Conservation (phyloP, 2,329 filamentous ascomycete species). For the Parastagonospora nodorum region DNA sequence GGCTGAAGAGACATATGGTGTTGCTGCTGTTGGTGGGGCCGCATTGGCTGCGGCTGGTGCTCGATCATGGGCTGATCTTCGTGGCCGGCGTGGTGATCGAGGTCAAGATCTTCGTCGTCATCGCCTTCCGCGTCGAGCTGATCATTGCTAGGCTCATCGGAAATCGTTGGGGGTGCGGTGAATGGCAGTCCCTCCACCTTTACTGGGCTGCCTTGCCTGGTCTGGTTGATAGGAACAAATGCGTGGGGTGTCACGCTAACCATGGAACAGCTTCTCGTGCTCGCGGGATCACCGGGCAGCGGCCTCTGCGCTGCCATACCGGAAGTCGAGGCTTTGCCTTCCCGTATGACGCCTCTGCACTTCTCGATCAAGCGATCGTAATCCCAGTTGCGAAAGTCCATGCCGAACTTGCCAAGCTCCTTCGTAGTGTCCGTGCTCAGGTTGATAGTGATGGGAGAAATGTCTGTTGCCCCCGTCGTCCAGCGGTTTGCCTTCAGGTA, state of each 20-base stretch:
- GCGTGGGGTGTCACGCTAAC: constrained; percentile 31
- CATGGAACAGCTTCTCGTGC: constrained; percentile 37
- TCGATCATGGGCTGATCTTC: constrained; percentile 21
- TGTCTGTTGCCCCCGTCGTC: constrained; percentile 30
- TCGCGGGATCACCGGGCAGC: constrained; percentile 23
- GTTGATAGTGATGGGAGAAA: constrained; percentile 43
- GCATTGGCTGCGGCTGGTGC: constrained; percentile 7
- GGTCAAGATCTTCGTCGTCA: constrained; percentile 40
- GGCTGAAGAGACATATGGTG: constrained; percentile 35
- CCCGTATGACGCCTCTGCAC: constrained; percentile 44
- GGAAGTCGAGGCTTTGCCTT: constrained; percentile 27
- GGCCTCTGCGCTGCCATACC: constrained; percentile 46
- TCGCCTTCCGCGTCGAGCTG: constrained; percentile 45
- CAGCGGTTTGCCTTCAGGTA: constrained; percentile 45
- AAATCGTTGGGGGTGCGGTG: constrained; percentile 38
- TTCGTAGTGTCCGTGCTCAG: constrained; percentile 45
- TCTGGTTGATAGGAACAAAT: constrained; percentile 22
- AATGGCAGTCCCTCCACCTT: constrained; percentile 33
- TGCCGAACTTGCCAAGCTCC: constrained; percentile 44
- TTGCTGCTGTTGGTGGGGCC: constrained; percentile 17
- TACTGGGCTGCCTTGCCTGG: constrained; percentile 20
- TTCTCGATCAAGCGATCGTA: constrained; percentile 49
- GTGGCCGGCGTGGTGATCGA: constrained; percentile 33
- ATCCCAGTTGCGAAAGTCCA: constrained; percentile 48
- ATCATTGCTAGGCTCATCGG: constrained; percentile 31